A percentile compares a stretch with the other conserved stretches of the same genome.
Evolutionary conservation across 2,329 filamentous ascomycete species (phyloP).

Genomic region (Colletotrichum sublineola): DNA sequence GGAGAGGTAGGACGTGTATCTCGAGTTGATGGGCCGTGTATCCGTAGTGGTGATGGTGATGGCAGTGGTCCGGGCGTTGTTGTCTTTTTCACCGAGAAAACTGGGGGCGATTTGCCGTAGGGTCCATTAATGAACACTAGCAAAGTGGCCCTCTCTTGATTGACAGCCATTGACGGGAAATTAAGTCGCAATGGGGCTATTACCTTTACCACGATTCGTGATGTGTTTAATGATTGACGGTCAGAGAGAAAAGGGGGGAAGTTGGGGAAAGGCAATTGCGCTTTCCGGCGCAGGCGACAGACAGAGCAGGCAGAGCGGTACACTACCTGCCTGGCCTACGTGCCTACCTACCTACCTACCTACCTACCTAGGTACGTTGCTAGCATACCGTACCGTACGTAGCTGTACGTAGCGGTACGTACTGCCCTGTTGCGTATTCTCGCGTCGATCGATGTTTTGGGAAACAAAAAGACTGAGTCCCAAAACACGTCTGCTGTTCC

Average conservation of each 20-base stretch:
- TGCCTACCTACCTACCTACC: neutral
- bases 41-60: neutral
- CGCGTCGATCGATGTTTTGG: slow-evolving; percentile 12
- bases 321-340: too few species aligned
- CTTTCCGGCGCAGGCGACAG: neutral
- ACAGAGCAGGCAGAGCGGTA: too few species aligned
- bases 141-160: slow-evolving; percentile 28
- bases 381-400: too few species aligned
- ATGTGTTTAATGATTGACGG: slow-evolving; percentile 32
- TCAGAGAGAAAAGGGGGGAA: slow-evolving; percentile 36
- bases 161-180: slow-evolving; percentile 25
- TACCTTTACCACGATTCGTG: neutral
- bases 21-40: neutral
- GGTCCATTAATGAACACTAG: slow-evolving; percentile 23
- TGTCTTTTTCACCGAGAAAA: slow-evolving; percentile 5
- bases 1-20: too few species aligned
- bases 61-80: neutral
- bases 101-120: slow-evolving; percentile 15
- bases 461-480: slow-evolving; percentile 16
- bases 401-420: neutral
- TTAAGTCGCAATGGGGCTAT: slow-evolving; percentile 29
- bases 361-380: too few species aligned
- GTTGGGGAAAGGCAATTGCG: slow-evolving; percentile 27
- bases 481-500: slow-evolving; percentile 22
- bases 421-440: neutral